A percentile compares a stretch with the other conserved stretches of the same genome.
These are phyloP conservation scores for Hyaloscypha variabilis DNA, from an alignment of 495 filamentous ascomycete species.

Conservation along the genomic window DNA sequence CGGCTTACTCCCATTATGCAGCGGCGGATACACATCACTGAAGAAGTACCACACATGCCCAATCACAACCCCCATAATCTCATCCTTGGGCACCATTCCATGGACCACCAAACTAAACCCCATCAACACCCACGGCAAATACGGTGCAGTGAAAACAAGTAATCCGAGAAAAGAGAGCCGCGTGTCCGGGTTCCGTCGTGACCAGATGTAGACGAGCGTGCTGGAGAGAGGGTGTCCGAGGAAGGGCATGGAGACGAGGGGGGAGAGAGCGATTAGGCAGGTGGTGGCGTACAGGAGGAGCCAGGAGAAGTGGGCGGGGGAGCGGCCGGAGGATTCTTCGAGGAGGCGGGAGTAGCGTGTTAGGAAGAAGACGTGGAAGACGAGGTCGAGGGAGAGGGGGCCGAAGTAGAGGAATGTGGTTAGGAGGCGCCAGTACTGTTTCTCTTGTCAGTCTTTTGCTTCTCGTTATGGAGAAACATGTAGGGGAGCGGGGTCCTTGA, in stretches of 20 bases:
- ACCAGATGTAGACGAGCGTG: constrained; percentile 98
- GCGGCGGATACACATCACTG: constrained; percentile 89
- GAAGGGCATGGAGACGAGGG: constrained; percentile 85
- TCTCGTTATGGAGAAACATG: too few relatives aligned
- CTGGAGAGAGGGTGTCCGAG: constrained; percentile 88
- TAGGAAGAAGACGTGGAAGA: constrained; percentile 99
- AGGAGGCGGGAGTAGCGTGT: constrained; percentile 95
- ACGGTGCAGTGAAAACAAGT: constrained; percentile 89
- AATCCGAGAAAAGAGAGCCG: constrained; percentile 88
- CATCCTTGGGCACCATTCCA: constrained; percentile 87
- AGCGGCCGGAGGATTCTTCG: constrained; percentile 85
- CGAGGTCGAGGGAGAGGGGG: constrained; percentile 87
- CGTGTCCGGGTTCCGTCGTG: constrained; percentile 89
- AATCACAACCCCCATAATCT: constrained; percentile 89
- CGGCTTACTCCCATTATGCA: constrained; percentile 82
- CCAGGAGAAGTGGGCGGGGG: constrained; percentile 93
- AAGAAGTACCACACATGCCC: constrained; percentile 99
- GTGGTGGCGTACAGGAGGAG: constrained; percentile 81
- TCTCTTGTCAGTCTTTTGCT: constrained; percentile 19
- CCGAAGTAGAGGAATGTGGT: constrained; percentile 98
- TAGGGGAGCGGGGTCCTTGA: too few relatives aligned
- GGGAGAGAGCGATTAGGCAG: constrained; percentile 77
- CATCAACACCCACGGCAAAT: constrained; percentile 96
- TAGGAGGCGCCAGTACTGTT: constrained; percentile 91
- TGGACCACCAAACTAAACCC: constrained; percentile 85